Evolutionary conservation across 345 rosid genomes (phyloP), one percentile per base, ranked within the genome.

Genomic region (Brassica juncea): DNA sequence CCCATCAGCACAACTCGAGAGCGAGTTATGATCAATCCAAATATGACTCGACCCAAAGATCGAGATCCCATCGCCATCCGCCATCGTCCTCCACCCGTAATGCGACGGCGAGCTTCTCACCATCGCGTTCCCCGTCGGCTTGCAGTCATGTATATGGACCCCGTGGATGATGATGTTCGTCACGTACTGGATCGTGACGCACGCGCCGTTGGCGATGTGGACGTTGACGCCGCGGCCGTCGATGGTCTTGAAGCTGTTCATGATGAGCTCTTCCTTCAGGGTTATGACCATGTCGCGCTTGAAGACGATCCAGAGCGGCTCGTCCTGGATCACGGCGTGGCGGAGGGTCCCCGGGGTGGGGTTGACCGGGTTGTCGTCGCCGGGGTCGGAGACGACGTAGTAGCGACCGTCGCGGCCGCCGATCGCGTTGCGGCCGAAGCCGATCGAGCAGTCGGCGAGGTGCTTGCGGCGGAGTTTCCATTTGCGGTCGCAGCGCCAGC

Each of bases 11-110:
- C 97, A 92, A 34, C 87, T 91, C 1, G 98, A 90, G 3, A 94
- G 82, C 11, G 97, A 91, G 57, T 91, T 94, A 75, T 94, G 99
- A 72, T 94, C 99, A 7, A 94, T 82, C 99, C 98, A 94, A 27
- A 94, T 86, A 61, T 92, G 98, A 82, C 92, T 92, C 0, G 95
- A 78, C 11, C 93, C 97, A 1, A 87, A 92, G 25, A 92, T 89
- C 2, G 95, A 92, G 39, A 92, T 80, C 8, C 84, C 97, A 30
- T 92, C 97, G 4, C 97, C 97, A 54, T 92, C 97, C 4, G 97
- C 94, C 75, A 89, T 88, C 25, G 93, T 85, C 59, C 94, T 84
- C 97, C 91, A 89, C 28, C 94, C 97, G 31, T 90, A 92, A 79
- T 92, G 97, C 21, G 85, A 82, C 1, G 97, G 93, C 1, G 97